Conservation (phyloP, 179 eudicot genomes). For the Drosera spatulata region DNA sequence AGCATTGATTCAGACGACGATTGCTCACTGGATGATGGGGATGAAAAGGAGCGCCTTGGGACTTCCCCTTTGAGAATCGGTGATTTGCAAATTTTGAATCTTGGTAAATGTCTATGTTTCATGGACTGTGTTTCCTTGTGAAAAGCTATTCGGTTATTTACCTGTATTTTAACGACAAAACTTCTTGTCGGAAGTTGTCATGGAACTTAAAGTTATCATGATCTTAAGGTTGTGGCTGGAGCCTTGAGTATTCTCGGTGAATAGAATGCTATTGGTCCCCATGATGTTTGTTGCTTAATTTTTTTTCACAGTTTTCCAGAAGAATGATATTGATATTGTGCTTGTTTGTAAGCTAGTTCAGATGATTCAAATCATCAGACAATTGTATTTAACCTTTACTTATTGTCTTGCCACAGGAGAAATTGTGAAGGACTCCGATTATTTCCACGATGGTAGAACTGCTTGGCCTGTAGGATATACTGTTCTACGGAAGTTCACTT, state of each 20-base stretch:
- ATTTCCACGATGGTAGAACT: conserved; percentile 33
- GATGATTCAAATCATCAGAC: not conserved
- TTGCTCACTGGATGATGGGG: conserved; percentile 23
- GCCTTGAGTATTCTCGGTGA: no score
- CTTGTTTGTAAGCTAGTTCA: no score
- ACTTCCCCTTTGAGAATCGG: conserved; percentile 30
- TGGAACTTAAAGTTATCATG: no score
- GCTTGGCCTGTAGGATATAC: conserved; percentile 55
- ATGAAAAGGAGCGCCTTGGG: conserved; percentile 16
- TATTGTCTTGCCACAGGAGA: conserved; percentile 22
- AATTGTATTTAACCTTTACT: not conserved
- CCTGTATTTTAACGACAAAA: no score
- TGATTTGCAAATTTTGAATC: conserved; percentile 37
- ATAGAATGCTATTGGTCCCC: no score
- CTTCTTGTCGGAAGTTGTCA: no score
- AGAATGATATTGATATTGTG: no score
- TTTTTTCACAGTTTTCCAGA: no score
- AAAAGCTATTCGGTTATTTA: not conserved
- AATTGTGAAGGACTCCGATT: conserved; percentile 34
- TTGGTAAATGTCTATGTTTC: conserved; percentile 27
- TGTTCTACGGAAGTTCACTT: conserved; percentile 47
- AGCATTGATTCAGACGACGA: conserved; percentile 30
- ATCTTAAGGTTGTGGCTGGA: no score
- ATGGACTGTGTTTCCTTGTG: not conserved
- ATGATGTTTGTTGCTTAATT: no score